Conservation (phyloP, 129 eudicot genomes). For the Ambrosia artemisiifolia region DNA sequence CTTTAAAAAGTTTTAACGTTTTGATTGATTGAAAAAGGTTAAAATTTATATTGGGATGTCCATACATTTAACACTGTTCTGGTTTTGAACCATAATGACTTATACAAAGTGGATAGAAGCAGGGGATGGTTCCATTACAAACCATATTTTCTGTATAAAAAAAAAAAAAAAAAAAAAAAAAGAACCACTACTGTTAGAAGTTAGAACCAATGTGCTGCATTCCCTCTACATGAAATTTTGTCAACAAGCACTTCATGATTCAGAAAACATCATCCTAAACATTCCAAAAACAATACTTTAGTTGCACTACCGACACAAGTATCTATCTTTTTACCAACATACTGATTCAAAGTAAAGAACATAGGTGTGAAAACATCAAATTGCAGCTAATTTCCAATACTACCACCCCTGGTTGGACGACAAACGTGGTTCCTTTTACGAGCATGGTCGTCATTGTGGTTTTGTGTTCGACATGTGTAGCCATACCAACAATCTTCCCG, state of each 20-base stretch:
- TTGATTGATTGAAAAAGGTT: too few relatives aligned
- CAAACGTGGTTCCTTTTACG: conserved; percentile 92
- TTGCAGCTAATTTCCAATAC: conserved; percentile 28
- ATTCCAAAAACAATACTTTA: not conserved
- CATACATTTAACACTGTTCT: too few relatives aligned
- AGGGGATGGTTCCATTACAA: too few relatives aligned
- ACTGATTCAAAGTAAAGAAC: not conserved
- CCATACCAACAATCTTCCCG: conserved; percentile 96
- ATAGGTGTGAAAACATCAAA: not conserved
- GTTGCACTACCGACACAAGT: conserved; percentile 3
- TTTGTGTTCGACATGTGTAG: conserved; percentile 83
- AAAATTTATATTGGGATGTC: too few relatives aligned
- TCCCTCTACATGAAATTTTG: too few relatives aligned
- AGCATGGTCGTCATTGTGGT: conserved; percentile 81
- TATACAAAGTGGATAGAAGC: too few relatives aligned
- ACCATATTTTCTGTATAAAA: too few relatives aligned
- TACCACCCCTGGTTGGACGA: conserved; percentile 96
- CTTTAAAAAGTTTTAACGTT: too few relatives aligned
- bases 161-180: too few relatives aligned
- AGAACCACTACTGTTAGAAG: too few relatives aligned
- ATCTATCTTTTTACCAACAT: conserved; percentile 1
- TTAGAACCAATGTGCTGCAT: too few relatives aligned
- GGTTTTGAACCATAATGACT: too few relatives aligned
- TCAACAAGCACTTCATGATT: not conserved
- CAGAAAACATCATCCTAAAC: not conserved